Evolutionary conservation across 495 filamentous ascomycete genomes (phyloP).

Genomic region (Penicillium chermesinum): DNA sequence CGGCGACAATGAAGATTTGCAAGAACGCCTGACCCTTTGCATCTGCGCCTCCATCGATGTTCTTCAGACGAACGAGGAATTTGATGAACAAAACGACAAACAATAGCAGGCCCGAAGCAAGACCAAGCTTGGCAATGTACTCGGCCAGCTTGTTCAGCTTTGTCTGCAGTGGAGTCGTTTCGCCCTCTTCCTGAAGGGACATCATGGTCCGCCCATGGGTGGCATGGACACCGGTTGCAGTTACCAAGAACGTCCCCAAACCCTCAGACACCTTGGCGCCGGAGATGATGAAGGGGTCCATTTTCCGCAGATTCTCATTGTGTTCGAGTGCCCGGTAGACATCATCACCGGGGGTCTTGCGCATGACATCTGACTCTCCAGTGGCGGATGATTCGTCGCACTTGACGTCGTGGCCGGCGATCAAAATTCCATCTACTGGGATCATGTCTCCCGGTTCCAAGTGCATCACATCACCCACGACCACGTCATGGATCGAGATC

Average conservation of each 20-base stretch:
- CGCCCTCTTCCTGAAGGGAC: conserved; percentile 82
- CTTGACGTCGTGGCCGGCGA: conserved; percentile 67
- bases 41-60: conserved; percentile 48
- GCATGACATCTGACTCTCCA: conserved; percentile 77
- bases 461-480: conserved; percentile 79
- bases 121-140: conserved; percentile 89
- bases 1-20: conserved; percentile 88
- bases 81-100: conserved; percentile 93
- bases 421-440: conserved; percentile 72
- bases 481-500: conserved; percentile 74
- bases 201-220: conserved; percentile 91
- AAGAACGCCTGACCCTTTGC: conserved; percentile 85
- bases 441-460: conserved; percentile 87
- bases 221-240: conserved; percentile 80
- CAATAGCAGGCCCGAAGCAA: conserved; percentile 73
- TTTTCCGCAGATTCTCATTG: conserved; percentile 67
- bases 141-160: conserved; percentile 89
- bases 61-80: conserved; percentile 65
- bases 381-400: conserved; percentile 83
- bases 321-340: conserved; percentile 77
- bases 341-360: conserved; percentile 67
- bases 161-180: conserved; percentile 89
- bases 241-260: conserved; percentile 80
- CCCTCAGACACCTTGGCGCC: conserved; percentile 91
- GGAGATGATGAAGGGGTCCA: conserved; percentile 93